These are phyloP conservation scores for Plasmodium berghei DNA, from an alignment of 169 alveolate species.

Conservation along the genomic window DNA sequence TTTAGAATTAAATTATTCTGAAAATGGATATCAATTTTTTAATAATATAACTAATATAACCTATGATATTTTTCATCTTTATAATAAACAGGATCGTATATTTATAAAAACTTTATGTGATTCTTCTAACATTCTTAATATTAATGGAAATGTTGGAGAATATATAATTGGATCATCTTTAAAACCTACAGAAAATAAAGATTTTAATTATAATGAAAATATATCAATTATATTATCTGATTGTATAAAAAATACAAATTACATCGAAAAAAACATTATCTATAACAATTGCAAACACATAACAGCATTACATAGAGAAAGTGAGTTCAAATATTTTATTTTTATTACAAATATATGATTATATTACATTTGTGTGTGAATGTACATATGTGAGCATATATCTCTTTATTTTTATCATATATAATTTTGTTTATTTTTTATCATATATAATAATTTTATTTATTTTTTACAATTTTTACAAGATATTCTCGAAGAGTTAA, in stretches of 20 bases:
- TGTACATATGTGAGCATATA: not conserved
- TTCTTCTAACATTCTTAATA: conserved; percentile 19
- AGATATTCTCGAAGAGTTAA: conserved; percentile 59
- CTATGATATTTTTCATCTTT: conserved; percentile 29
- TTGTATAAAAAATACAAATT: conserved; percentile 30
- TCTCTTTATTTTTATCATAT: not conserved
- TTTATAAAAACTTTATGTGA: conserved; percentile 21
- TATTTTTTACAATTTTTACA: not conserved
- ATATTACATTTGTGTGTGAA: too few species aligned
- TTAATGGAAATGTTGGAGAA: conserved; percentile 63
- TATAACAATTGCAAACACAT: conserved; percentile 24
- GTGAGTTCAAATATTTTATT: not conserved
- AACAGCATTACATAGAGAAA: conserved; percentile 38
- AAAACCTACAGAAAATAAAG: not conserved
- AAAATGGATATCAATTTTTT: conserved; percentile 30
- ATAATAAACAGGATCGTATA: conserved; percentile 40
- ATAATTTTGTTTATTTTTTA: too few species aligned
- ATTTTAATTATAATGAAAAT: not conserved
- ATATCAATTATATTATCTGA: conserved; percentile 33
- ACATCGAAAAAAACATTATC: conserved; percentile 9
- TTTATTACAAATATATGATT: too few species aligned
- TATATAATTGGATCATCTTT: conserved; percentile 35
- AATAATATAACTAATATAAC: conserved; percentile 22
- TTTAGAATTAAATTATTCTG: conserved; percentile 22
- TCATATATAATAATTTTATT: not conserved